Conservation (phyloP, 495 filamentous ascomycete species). For the Aspergillus haitiensis region DNA sequence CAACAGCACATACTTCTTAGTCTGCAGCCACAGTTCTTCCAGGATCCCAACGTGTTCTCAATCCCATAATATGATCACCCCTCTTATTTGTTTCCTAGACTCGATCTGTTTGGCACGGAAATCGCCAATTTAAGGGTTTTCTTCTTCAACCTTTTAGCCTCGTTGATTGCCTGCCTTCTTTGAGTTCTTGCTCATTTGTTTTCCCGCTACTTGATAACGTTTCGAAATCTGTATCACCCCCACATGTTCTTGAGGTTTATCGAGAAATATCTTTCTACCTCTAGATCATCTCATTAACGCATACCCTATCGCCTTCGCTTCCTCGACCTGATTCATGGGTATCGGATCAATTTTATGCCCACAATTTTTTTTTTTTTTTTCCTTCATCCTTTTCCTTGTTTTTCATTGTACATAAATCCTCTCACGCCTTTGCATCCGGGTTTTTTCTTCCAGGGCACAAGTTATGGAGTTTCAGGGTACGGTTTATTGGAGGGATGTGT, state of each 20-base stretch:
- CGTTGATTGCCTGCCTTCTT: neutral
- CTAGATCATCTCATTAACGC: neutral
- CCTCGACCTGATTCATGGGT: neutral
- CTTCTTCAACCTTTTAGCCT: neutral
- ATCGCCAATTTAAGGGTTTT: neutral
- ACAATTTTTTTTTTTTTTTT: neutral
- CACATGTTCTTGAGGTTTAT: neutral
- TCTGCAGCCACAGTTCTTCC: neutral
- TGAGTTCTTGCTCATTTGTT: neutral
- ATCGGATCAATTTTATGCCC: neutral
- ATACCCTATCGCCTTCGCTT: neutral
- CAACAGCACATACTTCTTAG: slow-evolving; percentile 35
- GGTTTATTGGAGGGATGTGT: neutral
- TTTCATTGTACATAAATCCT: slow-evolving; percentile 10
- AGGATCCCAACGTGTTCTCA: neutral
- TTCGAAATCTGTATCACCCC: neutral
- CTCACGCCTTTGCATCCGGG: neutral
- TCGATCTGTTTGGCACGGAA: neutral
- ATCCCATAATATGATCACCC: neutral
- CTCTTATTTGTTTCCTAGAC: neutral
- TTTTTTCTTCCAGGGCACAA: neutral
- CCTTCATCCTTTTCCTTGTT: neutral
- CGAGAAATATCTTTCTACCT: neutral
- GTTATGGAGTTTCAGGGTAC: slow-evolving; percentile 7
- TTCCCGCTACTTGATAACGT: neutral